Evolutionary conservation across 768 basidiomycete species (phyloP).

Genomic region (Suillus tomentosus): DNA sequence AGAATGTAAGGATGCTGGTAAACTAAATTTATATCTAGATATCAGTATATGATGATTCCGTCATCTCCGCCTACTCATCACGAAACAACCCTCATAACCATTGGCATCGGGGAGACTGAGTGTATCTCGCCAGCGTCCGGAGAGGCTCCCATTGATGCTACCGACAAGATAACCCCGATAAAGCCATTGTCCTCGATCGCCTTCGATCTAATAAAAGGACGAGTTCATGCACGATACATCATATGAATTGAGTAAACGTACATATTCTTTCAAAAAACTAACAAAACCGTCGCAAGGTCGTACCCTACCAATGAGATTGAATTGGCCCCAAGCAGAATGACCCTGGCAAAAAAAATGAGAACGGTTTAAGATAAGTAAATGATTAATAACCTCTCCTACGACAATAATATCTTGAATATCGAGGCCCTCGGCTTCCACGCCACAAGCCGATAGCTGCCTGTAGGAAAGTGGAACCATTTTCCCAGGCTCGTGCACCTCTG

Average conservation of each 20-base stretch:
- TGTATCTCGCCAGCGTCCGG: slow-evolving; percentile 88
- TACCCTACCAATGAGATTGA: slow-evolving; percentile 77
- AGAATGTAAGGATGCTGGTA: neutral
- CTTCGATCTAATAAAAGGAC: slow-evolving; percentile 49
- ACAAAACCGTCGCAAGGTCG: slow-evolving; percentile 80
- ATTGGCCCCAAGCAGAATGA: slow-evolving; percentile 91
- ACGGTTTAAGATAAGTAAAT: slow-evolving; percentile 7
- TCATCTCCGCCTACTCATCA: slow-evolving; percentile 66
- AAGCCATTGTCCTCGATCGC: slow-evolving; percentile 79
- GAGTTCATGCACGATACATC: slow-evolving; percentile 3
- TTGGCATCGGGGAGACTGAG: slow-evolving; percentile 58
- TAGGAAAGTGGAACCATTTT: slow-evolving; percentile 32
- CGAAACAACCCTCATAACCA: slow-evolving; percentile 88
- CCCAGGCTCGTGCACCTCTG: slow-evolving; percentile 50
- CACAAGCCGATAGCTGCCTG: slow-evolving; percentile 25
- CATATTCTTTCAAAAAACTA: slow-evolving; percentile 84
- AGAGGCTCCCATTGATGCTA: slow-evolving; percentile 64
- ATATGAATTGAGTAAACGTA: slow-evolving; percentile 34
- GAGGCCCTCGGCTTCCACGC: slow-evolving; percentile 18
- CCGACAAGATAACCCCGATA: slow-evolving; percentile 85
- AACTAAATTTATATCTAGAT: neutral
- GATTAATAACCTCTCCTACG: slow-evolving; percentile 62
- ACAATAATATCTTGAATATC: slow-evolving; percentile 59
- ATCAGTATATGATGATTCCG: neutral
- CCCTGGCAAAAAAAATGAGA: slow-evolving; percentile 50